Evolutionary conservation across 2,329 filamentous ascomycete species (phyloP), one percentile per base, ranked within the genome.

Genomic region (Stagonosporopsis tanaceti): DNA sequence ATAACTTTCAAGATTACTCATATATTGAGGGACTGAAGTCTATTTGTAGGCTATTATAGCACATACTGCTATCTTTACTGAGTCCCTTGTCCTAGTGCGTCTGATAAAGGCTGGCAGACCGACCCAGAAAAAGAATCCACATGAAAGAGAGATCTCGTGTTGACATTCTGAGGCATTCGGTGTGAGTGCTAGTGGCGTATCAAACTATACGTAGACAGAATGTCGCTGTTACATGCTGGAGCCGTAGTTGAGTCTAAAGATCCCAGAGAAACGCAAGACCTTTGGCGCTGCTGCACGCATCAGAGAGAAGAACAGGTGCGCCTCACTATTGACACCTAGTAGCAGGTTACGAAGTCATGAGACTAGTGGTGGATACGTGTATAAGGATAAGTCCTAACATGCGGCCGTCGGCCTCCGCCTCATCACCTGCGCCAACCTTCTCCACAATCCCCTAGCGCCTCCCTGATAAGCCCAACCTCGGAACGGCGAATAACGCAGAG

Each of bases 401-500:
- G 9, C 35, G 12, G 34, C 37, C 30, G 44, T 30, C 51, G 52
- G 52, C 45, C 45, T 12, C 32, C 52, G 52, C 45, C 32, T 42
- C 39, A 38, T 52, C 40, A 46, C 30, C 46, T 40, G 34, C 46
- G n/a, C 34, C 32, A 39, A 27, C 38, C 41, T 38, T 53, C 55
- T 40, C 55, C 55, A 50, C 55, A 58, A 50, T 51, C 47, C 42
- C 30, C 27, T 50, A 50, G 55, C 50, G 56, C 50, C 22, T 37
- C 55, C 32, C 35, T 41, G 56, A 59, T 59, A 59, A 54, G 45
- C 46, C 54, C 39, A 52, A 32, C 24, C 47, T 47, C 37, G 47
- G 45, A 50, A 40, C 52, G 52, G 50, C 50, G 27, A 39, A 45
- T 14, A 56, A 50, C 32, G 62, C 62, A 64, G 59, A 58, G 47